Conservation (phyloP, 169 alveolate species). For the Cryptosporidium viatorum region DNA sequence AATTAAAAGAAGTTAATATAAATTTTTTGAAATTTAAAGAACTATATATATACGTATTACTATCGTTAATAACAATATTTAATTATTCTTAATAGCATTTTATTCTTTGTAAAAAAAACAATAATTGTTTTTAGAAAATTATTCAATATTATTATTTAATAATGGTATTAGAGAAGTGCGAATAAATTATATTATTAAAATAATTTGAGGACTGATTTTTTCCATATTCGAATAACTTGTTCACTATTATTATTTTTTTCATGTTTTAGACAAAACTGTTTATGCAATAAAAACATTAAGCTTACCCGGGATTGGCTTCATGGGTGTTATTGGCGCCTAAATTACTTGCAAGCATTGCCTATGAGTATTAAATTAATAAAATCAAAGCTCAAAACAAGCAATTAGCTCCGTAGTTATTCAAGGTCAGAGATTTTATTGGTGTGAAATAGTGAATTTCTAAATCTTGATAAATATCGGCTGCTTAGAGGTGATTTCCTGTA, state of each 20-base stretch:
- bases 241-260: neutral
- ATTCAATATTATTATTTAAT: neutral
- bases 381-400: neutral
- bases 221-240: neutral
- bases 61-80: neutral
- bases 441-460: neutral
- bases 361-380: slow-evolving; percentile 7
- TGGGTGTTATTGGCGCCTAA: slow-evolving; percentile 76
- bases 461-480: neutral
- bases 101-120: too few species aligned
- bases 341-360: slow-evolving; percentile 71
- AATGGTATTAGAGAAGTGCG: neutral
- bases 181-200: neutral
- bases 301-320: slow-evolving; percentile 41
- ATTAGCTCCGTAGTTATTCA: slow-evolving; percentile 4
- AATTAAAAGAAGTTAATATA: neutral
- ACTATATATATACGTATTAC: neutral
- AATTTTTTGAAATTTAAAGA: neutral
- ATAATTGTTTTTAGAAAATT: neutral
- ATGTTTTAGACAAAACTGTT: slow-evolving; percentile 67
- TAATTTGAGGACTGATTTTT: neutral
- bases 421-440: slow-evolving; percentile 10
- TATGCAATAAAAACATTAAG: slow-evolving; percentile 15
- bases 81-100: neutral
- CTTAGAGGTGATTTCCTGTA: neutral